Percentiles rank a stretch among this genome's conserved stretches.
These are phyloP conservation scores for Rhodosporidiobolus sp. DNA, from an alignment of 768 basidiomycete species.

Conservation along the genomic window DNA sequence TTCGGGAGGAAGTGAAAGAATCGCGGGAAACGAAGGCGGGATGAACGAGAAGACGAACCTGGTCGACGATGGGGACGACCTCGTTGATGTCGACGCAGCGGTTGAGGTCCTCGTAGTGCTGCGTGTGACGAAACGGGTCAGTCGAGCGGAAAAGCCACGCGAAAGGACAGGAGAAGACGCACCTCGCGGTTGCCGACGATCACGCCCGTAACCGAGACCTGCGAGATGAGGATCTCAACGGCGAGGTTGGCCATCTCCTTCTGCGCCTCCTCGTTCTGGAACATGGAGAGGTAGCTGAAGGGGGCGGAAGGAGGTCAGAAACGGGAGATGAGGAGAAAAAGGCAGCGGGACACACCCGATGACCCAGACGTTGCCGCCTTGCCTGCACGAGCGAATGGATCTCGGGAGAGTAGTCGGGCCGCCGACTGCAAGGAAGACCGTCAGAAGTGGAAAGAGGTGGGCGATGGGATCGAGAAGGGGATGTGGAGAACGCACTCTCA, in stretches of 20 bases:
- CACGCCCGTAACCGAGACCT: slow-evolving; percentile 54
- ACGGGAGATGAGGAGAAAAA: not conserved
- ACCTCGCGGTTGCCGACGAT: slow-evolving; percentile 59
- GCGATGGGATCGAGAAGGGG: too few relatives aligned
- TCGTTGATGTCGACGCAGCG: slow-evolving; percentile 22
- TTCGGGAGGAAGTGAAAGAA: too few relatives aligned
- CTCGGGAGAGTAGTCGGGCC: slow-evolving; percentile 10
- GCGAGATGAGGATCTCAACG: slow-evolving; percentile 31
- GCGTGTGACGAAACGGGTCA: too few relatives aligned
- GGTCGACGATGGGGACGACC: slow-evolving; percentile 31
- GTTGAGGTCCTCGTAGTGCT: slow-evolving; percentile 59
- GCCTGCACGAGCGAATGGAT: slow-evolving; percentile 4
- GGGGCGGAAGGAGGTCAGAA: not conserved
- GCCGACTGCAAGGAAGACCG: slow-evolving; percentile 44
- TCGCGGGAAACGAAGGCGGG: too few relatives aligned
- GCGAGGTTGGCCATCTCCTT: slow-evolving; percentile 12
- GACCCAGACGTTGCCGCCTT: slow-evolving; percentile 25
- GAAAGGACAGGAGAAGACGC: too few relatives aligned
- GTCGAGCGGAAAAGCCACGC: too few relatives aligned
- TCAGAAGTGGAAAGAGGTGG: too few relatives aligned
- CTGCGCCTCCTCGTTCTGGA: not conserved
- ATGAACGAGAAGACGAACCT: not conserved
- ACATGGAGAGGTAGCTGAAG: slow-evolving; percentile 20
- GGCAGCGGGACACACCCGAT: slow-evolving; percentile 8
- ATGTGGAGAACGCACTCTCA: slow-evolving; percentile 49